Evolutionary conservation across 768 basidiomycete species (phyloP).

Genomic region (Amyloporia xantha): DNA sequence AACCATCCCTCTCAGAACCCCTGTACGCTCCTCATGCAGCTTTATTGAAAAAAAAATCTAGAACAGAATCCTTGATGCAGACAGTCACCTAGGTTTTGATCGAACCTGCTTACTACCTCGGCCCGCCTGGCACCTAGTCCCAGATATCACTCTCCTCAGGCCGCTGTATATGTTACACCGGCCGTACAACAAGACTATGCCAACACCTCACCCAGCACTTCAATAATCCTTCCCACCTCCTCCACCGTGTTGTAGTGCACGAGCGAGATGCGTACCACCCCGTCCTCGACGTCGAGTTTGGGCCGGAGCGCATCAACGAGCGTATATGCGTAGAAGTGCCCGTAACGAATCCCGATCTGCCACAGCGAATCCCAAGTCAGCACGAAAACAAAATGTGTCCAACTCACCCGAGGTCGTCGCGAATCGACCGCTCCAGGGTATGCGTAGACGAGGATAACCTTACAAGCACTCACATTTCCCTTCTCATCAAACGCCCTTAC

Average conservation of each 20-base stretch:
- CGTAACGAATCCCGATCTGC: conserved; percentile 73
- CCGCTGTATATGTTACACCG: too few species aligned
- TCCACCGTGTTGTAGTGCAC: conserved; percentile 77
- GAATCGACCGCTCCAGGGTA: background rate
- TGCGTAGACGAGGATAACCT: background rate
- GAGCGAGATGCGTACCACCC: conserved; percentile 67
- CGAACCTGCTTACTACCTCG: too few species aligned
- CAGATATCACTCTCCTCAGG: too few species aligned
- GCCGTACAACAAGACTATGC: too few species aligned
- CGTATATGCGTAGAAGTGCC: conserved; percentile 73
- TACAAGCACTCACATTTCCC: conserved; percentile 43
- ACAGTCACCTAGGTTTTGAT: too few species aligned
- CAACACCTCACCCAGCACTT: conserved; percentile 46
- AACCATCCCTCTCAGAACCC: too few species aligned
- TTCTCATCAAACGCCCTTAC: conserved; percentile 59
- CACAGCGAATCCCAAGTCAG: background rate
- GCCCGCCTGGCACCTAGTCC: too few species aligned
- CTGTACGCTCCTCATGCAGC: too few species aligned
- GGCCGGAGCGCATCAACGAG: conserved; percentile 48
- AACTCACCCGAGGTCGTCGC: background rate
- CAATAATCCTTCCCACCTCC: conserved; percentile 58
- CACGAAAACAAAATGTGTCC: background rate
- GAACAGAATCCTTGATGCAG: too few species aligned
- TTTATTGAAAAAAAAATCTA: too few species aligned
- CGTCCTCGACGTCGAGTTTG: conserved; percentile 53